Percentiles rank a stretch among this genome's conserved stretches.
Evolutionary conservation across 768 basidiomycete genomes (phyloP).

Genomic region (Amanita rimosa): DNA sequence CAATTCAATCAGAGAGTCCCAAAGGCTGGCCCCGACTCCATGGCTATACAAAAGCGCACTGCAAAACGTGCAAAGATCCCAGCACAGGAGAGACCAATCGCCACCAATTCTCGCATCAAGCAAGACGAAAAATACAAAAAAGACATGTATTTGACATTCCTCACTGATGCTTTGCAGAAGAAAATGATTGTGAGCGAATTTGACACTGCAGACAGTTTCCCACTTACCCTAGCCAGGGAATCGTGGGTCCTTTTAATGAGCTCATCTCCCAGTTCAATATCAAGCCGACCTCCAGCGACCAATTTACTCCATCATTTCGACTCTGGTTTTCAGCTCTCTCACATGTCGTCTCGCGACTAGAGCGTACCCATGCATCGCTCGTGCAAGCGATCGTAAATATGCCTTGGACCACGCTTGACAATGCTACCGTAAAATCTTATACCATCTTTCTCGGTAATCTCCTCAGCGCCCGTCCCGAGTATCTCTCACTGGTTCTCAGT

Average conservation of each 20-base stretch:
- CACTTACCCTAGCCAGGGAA: constrained; percentile 36
- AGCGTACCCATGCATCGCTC: constrained; percentile 65
- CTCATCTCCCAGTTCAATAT: constrained; percentile 79
- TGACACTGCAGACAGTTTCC: constrained; percentile 6
- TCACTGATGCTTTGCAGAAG: constrained; percentile 71
- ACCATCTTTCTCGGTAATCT: constrained; percentile 86
- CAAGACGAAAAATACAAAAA: constrained; percentile 67
- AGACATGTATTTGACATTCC: constrained; percentile 78
- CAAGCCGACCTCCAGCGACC: constrained; percentile 22
- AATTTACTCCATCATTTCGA: constrained; percentile 31
- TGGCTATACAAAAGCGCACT: constrained; percentile 22
- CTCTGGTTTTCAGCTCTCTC: constrained; percentile 81
- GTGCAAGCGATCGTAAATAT: constrained; percentile 80
- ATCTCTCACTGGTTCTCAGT: constrained; percentile 71
- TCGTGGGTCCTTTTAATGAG: constrained; percentile 71
- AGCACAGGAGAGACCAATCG: constrained; percentile 43
- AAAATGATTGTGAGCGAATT: constrained; percentile 47
- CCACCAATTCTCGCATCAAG: constrained; percentile 69
- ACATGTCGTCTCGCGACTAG: constrained; percentile 86
- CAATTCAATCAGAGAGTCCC: constrained; percentile 69
- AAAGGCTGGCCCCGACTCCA: constrained; percentile 44
- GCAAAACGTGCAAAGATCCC: constrained; percentile 19
- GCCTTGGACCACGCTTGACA: constrained; percentile 91
- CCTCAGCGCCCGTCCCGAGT: constrained; percentile 85
- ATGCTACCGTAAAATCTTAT: constrained; percentile 76